Evolutionary conservation across 306 rosid species (phyloP).

Genomic region (Castanospermum australe): DNA sequence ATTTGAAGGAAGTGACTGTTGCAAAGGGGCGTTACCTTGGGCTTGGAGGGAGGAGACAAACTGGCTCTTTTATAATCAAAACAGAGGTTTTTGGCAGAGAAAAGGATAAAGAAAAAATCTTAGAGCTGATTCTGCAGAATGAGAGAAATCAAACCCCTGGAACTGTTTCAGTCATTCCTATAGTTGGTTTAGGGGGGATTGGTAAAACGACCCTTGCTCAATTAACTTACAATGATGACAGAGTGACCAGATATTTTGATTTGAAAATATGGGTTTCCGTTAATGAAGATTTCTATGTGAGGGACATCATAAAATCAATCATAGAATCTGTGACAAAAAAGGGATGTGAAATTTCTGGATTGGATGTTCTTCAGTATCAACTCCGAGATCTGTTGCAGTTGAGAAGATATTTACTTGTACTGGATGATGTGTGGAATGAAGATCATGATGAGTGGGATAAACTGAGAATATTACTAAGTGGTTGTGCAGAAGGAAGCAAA

Average conservation of each 20-base stretch:
- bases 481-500: conserved; percentile 13
- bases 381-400: neutral
- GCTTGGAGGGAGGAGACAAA: neutral
- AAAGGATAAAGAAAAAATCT: neutral
- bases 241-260: neutral
- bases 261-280: neutral
- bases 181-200: neutral
- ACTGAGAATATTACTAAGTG: neutral
- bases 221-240: neutral
- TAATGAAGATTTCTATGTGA: neutral
- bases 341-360: neutral
- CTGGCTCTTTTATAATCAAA: conserved; percentile 8
- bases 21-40: neutral
- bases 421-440: conserved; percentile 30
- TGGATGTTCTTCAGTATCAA: conserved; percentile 4
- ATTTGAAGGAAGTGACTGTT: neutral
- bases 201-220: neutral
- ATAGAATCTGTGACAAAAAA: neutral
- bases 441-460: neutral
- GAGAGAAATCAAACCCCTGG: neutral
- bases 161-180: neutral
- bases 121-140: neutral
- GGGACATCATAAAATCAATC: neutral
- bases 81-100: conserved; percentile 23
- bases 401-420: neutral